Base-by-base conservation (phyloP, 176 grass and related monocot species). In the Thinopyrum elongatum region DNA sequence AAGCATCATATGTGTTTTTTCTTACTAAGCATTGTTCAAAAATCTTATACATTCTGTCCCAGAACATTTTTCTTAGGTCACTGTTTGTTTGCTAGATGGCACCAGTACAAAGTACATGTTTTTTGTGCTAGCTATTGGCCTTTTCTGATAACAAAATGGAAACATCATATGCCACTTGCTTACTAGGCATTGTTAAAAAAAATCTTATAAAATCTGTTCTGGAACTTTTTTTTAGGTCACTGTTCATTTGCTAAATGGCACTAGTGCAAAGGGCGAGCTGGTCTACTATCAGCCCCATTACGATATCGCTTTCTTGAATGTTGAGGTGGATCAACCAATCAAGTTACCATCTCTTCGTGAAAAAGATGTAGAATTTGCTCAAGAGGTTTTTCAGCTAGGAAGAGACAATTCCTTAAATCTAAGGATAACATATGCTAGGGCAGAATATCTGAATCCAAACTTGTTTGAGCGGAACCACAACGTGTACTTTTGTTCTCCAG, bases 261-360 rank as follows among this genome's bases (percentile, higher is more conserved):
- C 47, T 0, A 57, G 7, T 82, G 22, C 31, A 67, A 22, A 58
- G 46, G 30, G 30, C 14, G 12, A 59, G 3, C 22, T 82, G 22
- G 22, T 71, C 13, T 82, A 82, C 67, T 35, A 23, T 14, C 80
- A 82, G 47, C 31, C 67, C 21, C 80, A 82, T 67, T 82, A 82
- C 21, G 31, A 82, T 35, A 31, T 70, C 35, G 80, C 65, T 55
- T 53, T 82, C 7, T 53, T 70, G 4, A 51, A 13, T 21, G 30
- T 33, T 53, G 16, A 22, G 69, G n/a, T 82, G 64, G 31, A 36
- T 23, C 4, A 7, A 12, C 11, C 19, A 6, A 8, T 55, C 5
- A 44, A 36, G 28, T 14, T 55, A 55, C 42, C 29, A n/a, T 82
- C 21, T 16, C 68, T 69, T 51, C 15, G 3, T 51, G 12, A 82